Evolutionary conservation across 345 rosid species (phyloP), one percentile per base, ranked within the genome.

Genomic region (Rhodamnia rubescens): DNA sequence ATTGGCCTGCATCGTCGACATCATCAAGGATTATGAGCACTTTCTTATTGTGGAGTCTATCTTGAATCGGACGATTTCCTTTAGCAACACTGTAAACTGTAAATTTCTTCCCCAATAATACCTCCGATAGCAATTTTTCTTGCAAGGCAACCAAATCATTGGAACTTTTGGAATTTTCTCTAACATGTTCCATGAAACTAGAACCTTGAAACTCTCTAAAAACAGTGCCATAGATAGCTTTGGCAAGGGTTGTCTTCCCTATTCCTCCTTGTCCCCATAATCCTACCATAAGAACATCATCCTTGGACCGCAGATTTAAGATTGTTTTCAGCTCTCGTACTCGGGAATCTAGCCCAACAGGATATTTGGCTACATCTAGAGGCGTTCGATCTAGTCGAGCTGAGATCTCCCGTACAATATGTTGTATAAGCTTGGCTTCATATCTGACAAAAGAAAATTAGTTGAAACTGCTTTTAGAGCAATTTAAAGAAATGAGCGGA

Each of bases 181-280:
- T 86, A 44, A 90, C 91, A 54, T 84, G 88, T 10, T 49, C 81
- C 21, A 89, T 53, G 13, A 92, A 88, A 85, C 86, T 82, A 26
- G 53, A 84, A 53, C 86, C 85, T 18, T 92, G 87, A 74, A 92
- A 92, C 8, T 85, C 5, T 20, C 1, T 40, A 21, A 84, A 83
- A 13, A 85, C 75, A 26, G n/a, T 5, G 7, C 86, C 83, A 47
- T 83, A 89, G 4, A 91, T 53, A 27, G 84, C 87, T 61, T 84
- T 80, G 3, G 96, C 91, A 3, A 92, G 84, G 36, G 94, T 90
- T 29, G 93, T 93, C 84, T 92, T 93, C 1, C 96, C 96, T 12
- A 90, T 87, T 8, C 96, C 94, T 54, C 26, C 91, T 90, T 89
- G 90, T 89, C 3, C 94, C 95, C 87, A 88, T 87, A 24, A 92